A percentile compares a stretch with the other conserved stretches of the same genome.
Conservation (phyloP, 208 protist genomes). For the Trichomonas gallinae region DNA sequence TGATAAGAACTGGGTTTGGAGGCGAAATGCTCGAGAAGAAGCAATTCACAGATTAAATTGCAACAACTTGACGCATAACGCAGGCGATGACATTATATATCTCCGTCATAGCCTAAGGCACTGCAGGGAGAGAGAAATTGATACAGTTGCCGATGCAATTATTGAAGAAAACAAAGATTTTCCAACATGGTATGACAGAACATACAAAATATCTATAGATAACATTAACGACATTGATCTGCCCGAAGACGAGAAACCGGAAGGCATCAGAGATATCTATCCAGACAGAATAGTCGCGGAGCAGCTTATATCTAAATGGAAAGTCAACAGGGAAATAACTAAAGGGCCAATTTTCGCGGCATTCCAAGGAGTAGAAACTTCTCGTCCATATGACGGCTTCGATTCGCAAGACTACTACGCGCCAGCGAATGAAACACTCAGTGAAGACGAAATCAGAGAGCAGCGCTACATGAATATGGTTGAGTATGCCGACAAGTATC, state of each 20-base stretch:
- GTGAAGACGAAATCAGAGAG: background rate
- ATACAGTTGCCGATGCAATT: background rate
- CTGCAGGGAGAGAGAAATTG: background rate
- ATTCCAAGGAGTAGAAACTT: background rate
- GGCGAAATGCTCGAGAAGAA: background rate
- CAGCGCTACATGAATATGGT: background rate
- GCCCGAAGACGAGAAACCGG: too few relatives aligned
- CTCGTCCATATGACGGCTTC: background rate
- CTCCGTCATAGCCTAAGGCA: background rate
- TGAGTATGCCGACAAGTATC: background rate
- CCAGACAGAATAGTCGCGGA: background rate
- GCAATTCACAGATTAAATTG: background rate
- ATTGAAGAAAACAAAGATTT: background rate
- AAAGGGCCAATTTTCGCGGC: background rate
- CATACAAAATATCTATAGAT: too few relatives aligned
- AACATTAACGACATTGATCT: too few relatives aligned
- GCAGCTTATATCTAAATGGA: background rate
- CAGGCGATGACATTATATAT: background rate
- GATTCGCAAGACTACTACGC: background rate
- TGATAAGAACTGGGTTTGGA: background rate
- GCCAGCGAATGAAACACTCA: background rate
- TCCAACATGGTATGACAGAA: background rate
- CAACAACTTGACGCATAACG: background rate
- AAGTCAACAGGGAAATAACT: background rate
- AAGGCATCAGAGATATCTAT: background rate